Base-by-base conservation (phyloP, 1,284 basidiomycete species). In the Boletus subluridellus region DNA sequence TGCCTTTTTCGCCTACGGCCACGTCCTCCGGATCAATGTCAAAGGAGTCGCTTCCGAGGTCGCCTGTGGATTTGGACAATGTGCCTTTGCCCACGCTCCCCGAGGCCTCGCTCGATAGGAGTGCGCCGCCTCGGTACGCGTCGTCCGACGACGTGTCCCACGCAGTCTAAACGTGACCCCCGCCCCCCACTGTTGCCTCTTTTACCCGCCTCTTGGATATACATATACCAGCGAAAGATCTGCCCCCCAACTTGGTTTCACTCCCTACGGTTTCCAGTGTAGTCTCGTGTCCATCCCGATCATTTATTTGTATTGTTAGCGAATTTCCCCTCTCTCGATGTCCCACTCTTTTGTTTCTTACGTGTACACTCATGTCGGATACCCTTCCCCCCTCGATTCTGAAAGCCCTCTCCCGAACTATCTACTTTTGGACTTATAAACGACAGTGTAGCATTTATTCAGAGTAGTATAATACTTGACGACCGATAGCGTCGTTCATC, bases 271-370 rank as follows among this genome's bases (percentile, higher is more conserved):
- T 49, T 12, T 11, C 17, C 15, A 15, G 11, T 30, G 28, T 57
- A 30, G 35, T 61, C 38, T 38, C 37, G 9, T 50, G 30, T 32
- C 55, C 51, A 39, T 24, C 46, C 47, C 54, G n/a, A 21, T 54
- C 54, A 37, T 58, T 53, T 12, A 44, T 72, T 50, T 69, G 68
- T 70, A 70, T 73, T 69, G 51, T 50, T 71, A 70, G 71, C 52
- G 21, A 35, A 38, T 39, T 44, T 34, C 15, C 39, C 47, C 24
- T 45, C 21, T 21, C 21, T 21, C 21, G 21, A 21, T 21, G 11
- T 37, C 34, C 21, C 21, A 21, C 21, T 21, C 21, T 9, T 44
- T 32, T 10, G 60, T 44, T 15, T 39, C 3, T 11, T 26, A 8
- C 9, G 2, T 15, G 12, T 49, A 49, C 15, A 26, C 48, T n/a